A percentile compares a stretch with the other conserved stretches of the same genome.
Conservation (phyloP, 1,284 basidiomycete genomes). For the Paramarasmius palmivorus region DNA sequence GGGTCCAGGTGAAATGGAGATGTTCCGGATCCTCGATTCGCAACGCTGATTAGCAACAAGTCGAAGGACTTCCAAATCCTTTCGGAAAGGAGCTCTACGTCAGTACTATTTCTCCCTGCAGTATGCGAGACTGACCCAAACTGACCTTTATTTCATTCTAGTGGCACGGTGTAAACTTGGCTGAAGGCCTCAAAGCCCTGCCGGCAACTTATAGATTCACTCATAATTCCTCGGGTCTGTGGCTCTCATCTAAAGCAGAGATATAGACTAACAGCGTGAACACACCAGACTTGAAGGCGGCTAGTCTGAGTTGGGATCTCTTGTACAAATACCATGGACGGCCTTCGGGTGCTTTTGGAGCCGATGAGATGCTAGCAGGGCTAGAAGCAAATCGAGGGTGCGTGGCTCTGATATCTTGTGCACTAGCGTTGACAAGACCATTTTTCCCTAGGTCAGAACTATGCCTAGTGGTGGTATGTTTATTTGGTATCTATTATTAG, state of each 20-base stretch:
- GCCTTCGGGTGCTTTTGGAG: constrained; percentile 57
- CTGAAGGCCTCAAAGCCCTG: constrained; percentile 43
- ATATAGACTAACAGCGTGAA: neutral
- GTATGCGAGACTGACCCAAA: too few relatives aligned
- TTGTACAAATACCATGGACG: constrained; percentile 63
- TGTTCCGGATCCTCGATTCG: too few relatives aligned
- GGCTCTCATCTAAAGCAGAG: neutral
- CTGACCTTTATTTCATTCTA: neutral
- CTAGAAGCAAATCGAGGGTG: constrained; percentile 54
- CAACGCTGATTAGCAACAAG: constrained; percentile 20
- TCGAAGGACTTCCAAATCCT: constrained; percentile 30
- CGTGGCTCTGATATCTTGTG: constrained; percentile 21
- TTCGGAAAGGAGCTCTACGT: constrained; percentile 25
- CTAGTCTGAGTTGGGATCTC: constrained; percentile 55
- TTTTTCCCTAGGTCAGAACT: constrained; percentile 45
- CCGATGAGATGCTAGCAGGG: constrained; percentile 59
- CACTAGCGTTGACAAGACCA: neutral
- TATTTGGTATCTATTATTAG: neutral
- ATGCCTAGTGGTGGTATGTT: constrained; percentile 55
- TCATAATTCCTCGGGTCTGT: constrained; percentile 38
- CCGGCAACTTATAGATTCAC: constrained; percentile 44
- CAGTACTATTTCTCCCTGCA: neutral
- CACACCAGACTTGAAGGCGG: constrained; percentile 44
- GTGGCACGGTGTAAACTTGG: constrained; percentile 46
- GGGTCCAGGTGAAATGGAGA: constrained; percentile 17